phyloP scores from a whole-genome alignment of 331 rosid species.

The Malus hybrid region DNA sequence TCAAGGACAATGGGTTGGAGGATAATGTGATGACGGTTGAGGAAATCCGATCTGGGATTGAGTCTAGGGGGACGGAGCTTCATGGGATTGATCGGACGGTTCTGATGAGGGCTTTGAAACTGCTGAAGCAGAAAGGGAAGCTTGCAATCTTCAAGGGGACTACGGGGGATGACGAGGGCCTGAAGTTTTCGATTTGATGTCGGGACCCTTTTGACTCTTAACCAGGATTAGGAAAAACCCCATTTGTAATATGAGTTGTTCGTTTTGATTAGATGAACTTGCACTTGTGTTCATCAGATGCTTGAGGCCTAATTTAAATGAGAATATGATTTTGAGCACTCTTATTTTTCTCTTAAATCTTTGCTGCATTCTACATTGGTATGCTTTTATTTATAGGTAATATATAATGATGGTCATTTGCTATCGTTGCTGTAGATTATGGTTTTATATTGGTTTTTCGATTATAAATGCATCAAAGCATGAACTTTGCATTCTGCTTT shows the following conservation, averaged over 20 bases:
- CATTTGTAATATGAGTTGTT: not conserved
- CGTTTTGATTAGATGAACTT: not conserved
- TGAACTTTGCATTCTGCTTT: too few species aligned
- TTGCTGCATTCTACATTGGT: not conserved
- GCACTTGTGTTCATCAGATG: not conserved
- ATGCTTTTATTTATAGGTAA: too few species aligned
- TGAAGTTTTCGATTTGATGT: slow-evolving; percentile 60
- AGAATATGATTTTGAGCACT: not conserved
- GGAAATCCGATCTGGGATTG: slow-evolving; percentile 81
- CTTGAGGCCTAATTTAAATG: not conserved
- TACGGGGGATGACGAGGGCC: slow-evolving; percentile 88
- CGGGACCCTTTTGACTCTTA: not conserved
- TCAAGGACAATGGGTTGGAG: slow-evolving; percentile 83
- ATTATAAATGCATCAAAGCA: too few species aligned
- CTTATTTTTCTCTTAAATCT: not conserved
- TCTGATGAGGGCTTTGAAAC: slow-evolving; percentile 71
- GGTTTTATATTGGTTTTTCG: too few species aligned
- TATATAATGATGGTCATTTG: too few species aligned
- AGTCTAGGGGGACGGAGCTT: slow-evolving; percentile 90
- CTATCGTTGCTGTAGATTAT: too few species aligned
- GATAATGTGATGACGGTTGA: slow-evolving; percentile 78
- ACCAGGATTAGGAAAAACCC: not conserved
- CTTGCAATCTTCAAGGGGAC: slow-evolving; percentile 91
- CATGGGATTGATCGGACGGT: slow-evolving; percentile 74
- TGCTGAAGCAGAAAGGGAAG: slow-evolving; percentile 87